Conservation (phyloP, 805 yeast genomes). For the Candida oleophila region DNA sequence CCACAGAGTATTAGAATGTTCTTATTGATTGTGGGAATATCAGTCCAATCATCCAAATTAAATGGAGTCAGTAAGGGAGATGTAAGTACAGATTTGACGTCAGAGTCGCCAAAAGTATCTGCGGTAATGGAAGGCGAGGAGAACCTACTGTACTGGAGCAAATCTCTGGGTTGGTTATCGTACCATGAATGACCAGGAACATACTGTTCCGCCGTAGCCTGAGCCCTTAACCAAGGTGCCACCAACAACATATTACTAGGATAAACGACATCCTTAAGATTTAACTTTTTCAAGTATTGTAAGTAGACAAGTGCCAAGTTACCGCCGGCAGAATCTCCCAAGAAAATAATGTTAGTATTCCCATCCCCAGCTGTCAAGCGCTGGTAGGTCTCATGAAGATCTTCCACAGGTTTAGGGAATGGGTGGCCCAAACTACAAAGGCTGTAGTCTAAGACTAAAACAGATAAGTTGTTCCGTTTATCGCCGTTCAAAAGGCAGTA, state of each 20-base stretch:
- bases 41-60: background rate
- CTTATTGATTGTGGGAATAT: background rate
- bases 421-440: constrained; percentile 27
- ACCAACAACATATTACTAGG: background rate
- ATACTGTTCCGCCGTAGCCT: background rate
- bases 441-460: constrained; percentile 25
- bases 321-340: constrained; percentile 48
- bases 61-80: constrained; percentile 2
- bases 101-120: background rate
- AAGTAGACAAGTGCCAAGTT: constrained; percentile 31
- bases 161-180: background rate
- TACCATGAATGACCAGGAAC: background rate
- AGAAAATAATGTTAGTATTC: constrained; percentile 26
- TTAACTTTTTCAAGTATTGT: constrained; percentile 20
- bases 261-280: background rate
- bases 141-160: background rate
- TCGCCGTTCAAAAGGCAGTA: constrained; percentile 27
- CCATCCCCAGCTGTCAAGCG: constrained; percentile 19
- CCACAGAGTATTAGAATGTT: background rate
- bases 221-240: background rate
- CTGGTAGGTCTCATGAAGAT: constrained; percentile 27
- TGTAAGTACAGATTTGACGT: background rate
- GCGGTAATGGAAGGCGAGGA: background rate
- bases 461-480: constrained; percentile 15
- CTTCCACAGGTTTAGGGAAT: constrained; percentile 32